Base-by-base conservation (phyloP, 208 protist species). In the Crithidia brevicula region DNA sequence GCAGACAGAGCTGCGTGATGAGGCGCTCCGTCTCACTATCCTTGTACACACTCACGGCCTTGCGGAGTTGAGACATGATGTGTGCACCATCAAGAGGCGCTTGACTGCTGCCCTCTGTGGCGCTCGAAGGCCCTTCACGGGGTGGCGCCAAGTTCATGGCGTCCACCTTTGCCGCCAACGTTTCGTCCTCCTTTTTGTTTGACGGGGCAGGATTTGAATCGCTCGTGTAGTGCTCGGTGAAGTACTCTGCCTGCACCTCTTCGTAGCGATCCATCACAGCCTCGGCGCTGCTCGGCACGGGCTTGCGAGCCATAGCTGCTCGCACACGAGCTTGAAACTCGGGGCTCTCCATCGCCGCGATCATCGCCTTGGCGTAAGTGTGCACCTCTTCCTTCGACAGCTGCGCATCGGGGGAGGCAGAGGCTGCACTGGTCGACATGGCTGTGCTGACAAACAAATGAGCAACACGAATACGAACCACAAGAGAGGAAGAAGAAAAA, bases 211-310 rank as follows among this genome's bases (percentile, higher is more conserved):
- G 43, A n/a, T 73, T 57, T 0, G 50, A n/a, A n/a, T n/a, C n/a
- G n/a, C n/a, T n/a, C n/a, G n/a, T n/a, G n/a, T n/a, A n/a, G n/a
- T n/a, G n/a, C n/a, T n/a, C n/a, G n/a, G n/a, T 68, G 54, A 93
- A 78, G 62, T 83, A 89, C 25, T 78, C 82, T 7, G 64, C 76
- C 61, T 93, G 90, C 42, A 86, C 79, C 13, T 74, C 59, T 52
- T 95, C 90, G 46, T 83, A 87, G 16, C 86, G 78, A 18, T 66
- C 57, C 34, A 95, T 74, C 15, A 95, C 60, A 10, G 77, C 87
- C 15, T 87, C 79, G 1, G 69, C 49, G 36, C 42, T 81, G 25
- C 30, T 22, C 11, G 85, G 85, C 6, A 82, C 34, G 6, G 90
- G 87, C 25, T 45, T 70, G 9, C 34, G 27, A 1, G 31, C 30